Percentiles rank a stretch among this genome's conserved stretches.
Conservation (phyloP, 176 grass and related monocot genomes). For the Stipa capillata region DNA sequence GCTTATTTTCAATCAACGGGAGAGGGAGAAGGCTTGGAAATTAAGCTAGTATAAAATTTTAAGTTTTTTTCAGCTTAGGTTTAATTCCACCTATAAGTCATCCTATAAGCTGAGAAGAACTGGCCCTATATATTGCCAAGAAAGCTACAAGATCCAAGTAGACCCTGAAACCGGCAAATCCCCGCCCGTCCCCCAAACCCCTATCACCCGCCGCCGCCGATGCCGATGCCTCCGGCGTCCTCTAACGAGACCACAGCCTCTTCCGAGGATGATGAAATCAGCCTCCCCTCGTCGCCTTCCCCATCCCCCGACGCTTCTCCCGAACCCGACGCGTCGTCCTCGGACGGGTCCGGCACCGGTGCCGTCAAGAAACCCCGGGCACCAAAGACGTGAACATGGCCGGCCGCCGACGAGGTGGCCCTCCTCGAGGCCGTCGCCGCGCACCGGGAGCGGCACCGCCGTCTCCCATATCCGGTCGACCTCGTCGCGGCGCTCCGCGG, state of each 20-base stretch:
- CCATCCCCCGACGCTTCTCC: not conserved
- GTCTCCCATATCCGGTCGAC: not conserved
- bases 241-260: not conserved
- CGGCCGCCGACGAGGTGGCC: not conserved
- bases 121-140: not conserved
- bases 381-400: not conserved
- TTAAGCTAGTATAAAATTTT: too few species aligned
- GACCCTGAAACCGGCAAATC: not conserved
- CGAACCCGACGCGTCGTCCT: not conserved
- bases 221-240: not conserved
- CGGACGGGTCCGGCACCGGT: too few species aligned
- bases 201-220: not conserved
- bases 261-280: not conserved
- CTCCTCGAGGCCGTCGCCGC: not conserved
- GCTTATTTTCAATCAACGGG: too few species aligned
- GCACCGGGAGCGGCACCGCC: not conserved
- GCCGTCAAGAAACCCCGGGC: too few species aligned
- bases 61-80: too few species aligned
- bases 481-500: not conserved
- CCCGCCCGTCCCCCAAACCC: not conserved
- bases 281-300: not conserved
- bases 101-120: too few species aligned
- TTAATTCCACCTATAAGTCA: too few species aligned
- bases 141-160: not conserved
- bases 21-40: too few species aligned